Evolutionary conservation across 331 rosid genomes (phyloP).

Genomic region (Pyracantha coccinea): DNA sequence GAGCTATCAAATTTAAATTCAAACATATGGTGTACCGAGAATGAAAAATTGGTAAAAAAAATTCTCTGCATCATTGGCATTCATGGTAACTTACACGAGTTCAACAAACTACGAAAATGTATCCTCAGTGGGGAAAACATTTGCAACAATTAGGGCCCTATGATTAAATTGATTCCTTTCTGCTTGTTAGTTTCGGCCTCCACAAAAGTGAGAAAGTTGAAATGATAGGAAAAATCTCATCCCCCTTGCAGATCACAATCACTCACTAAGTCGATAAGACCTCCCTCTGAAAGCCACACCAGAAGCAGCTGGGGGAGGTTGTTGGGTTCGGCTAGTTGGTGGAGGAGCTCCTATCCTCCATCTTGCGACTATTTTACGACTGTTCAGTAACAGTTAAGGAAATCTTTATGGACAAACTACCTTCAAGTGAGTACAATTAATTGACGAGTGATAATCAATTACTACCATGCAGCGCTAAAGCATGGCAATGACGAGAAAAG

Average conservation of each 20-base stretch:
- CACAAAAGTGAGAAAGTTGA: not conserved
- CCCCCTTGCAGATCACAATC: not conserved
- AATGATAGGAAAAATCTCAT: constrained; percentile 1
- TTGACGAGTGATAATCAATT: not conserved
- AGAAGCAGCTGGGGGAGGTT: constrained; percentile 31
- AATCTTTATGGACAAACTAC: constrained; percentile 5
- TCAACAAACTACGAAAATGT: not conserved
- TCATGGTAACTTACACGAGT: not conserved
- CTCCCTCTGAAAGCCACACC: constrained; percentile 81
- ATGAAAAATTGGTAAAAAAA: not conserved
- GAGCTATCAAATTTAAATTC: not conserved
- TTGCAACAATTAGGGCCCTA: not conserved
- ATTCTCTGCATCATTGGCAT: not conserved
- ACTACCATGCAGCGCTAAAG: not conserved
- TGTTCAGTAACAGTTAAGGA: constrained; percentile 52
- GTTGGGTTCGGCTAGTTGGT: constrained; percentile 44
- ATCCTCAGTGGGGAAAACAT: not conserved
- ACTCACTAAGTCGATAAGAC: constrained; percentile 54
- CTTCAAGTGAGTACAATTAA: not conserved
- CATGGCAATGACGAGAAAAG: not conserved
- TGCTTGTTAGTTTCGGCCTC: constrained; percentile 20
- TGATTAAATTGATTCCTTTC: not conserved
- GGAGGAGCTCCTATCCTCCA: constrained; percentile 70
- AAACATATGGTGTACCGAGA: not conserved
- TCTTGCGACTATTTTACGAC: constrained; percentile 64